phyloP scores from a whole-genome alignment of 331 rosid species.

The Dryas integrifolia region DNA sequence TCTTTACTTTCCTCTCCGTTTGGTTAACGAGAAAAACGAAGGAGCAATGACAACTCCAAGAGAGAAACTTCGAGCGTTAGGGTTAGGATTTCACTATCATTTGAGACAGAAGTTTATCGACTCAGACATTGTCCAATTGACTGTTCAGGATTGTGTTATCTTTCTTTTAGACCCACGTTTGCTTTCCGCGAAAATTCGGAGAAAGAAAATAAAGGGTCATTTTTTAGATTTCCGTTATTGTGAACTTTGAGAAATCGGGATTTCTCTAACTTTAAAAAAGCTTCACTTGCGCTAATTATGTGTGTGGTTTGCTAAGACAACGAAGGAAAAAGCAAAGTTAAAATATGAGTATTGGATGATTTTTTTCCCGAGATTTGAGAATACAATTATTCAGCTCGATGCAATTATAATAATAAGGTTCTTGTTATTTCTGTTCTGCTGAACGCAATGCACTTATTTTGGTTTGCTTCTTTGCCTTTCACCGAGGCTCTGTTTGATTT shows the following conservation, averaged over 20 bases:
- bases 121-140: not conserved
- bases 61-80: not conserved
- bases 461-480: not conserved
- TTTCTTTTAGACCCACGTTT: not conserved
- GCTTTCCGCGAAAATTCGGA: not conserved
- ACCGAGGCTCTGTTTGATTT: not conserved
- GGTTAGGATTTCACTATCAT: conserved; percentile 7
- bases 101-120: not conserved
- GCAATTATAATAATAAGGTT: not conserved
- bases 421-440: not conserved
- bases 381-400: not conserved
- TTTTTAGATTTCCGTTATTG: not conserved
- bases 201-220: not conserved
- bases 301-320: no score
- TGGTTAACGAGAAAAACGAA: conserved; percentile 22
- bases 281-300: no score
- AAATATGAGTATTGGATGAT: not conserved
- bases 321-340: no score
- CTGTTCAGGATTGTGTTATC: not conserved
- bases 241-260: not conserved
- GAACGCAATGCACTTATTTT: not conserved
- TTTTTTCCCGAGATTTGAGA: not conserved
- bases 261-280: no score
- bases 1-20: conserved; percentile 14
- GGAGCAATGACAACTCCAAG: not conserved